Evolutionary conservation across 2,329 filamentous ascomycete species (phyloP), one percentile per base, ranked within the genome.

Genomic region (Colletotrichum eleusines): DNA sequence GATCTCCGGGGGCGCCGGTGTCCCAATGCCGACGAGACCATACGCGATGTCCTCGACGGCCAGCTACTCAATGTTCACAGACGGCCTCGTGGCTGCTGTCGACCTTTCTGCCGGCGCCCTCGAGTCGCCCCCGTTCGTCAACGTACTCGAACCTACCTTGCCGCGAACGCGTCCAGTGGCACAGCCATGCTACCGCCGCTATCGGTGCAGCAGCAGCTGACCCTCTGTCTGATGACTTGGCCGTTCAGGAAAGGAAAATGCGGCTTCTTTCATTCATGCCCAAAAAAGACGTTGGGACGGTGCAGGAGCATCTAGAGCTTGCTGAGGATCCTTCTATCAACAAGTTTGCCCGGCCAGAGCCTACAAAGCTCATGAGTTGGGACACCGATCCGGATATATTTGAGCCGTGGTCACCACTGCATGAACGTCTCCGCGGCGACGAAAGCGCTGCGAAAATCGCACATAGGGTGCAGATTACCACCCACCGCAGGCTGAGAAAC

Each of bases 281-380:
- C n/a, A 84, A 85, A 51, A 82, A 85, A 51, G 81, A 82, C 54
- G 82, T 82, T 58, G 80, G 80, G 23, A 81, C 81, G 5, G 84
- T 87, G 12, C 84, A 89, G 12, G 86, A 89, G 33, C 84, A 89
- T 71, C 78, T 90, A 46, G 79, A 85, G 46, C 83, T 84, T 57
- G 76, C 88, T 85, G 85, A 55, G 31, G 86, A 89, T 69, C 88
- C 87, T 0, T 88, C 86, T 72, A 80, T 85, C 59, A 82, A 85
- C 40, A 83, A 85, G 18, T 89, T 88, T 74, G 88, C 88, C 11
- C 81, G 80, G 9, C 77, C 86, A 1, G 82, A 87, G 65, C 84
- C 83, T 0, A 86, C 86, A 0, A 79, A 81, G 9, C 73, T 90
- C 7, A 79, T 77, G 4, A 79, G 90, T 14, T 88, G 88, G 1